These are phyloP conservation scores for Xerocomellus chrysenteron DNA, from an alignment of 768 basidiomycete species.

Conservation along the genomic window DNA sequence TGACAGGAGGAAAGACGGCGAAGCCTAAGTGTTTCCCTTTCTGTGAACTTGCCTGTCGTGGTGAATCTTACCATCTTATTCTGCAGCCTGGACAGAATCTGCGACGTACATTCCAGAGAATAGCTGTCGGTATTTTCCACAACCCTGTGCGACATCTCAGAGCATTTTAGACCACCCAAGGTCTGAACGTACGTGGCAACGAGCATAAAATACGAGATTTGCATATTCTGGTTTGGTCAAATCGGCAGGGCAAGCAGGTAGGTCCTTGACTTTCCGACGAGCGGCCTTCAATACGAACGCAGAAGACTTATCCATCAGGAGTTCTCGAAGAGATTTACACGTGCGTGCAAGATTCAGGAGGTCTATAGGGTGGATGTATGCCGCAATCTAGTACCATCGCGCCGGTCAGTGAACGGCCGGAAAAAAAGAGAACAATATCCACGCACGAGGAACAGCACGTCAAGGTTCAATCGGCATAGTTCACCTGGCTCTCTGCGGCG, in stretches of 20 bases:
- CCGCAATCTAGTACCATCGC: slow-evolving; percentile 35
- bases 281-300: slow-evolving; percentile 24
- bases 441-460: slow-evolving; percentile 8
- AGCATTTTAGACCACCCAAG: background rate
- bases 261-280: slow-evolving; percentile 33
- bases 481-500: background rate
- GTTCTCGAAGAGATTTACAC: slow-evolving; percentile 36
- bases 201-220: slow-evolving; percentile 35
- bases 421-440: background rate
- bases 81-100: slow-evolving; percentile 12
- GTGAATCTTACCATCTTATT: background rate
- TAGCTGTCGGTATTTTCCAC: background rate
- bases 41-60: background rate
- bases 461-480: slow-evolving; percentile 13
- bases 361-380: slow-evolving; percentile 35
- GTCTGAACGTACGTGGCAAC: slow-evolving; percentile 17
- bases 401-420: background rate
- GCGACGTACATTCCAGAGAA: slow-evolving; percentile 11
- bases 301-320: slow-evolving; percentile 34
- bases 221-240: slow-evolving; percentile 44
- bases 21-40: background rate
- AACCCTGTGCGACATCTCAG: slow-evolving; percentile 1
- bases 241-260: slow-evolving; percentile 44
- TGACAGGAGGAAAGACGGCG: background rate
- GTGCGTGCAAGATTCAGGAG: slow-evolving; percentile 37